Evolutionary conservation across 148 eudicot species (phyloP).

Genomic region (Limonium bicolor): DNA sequence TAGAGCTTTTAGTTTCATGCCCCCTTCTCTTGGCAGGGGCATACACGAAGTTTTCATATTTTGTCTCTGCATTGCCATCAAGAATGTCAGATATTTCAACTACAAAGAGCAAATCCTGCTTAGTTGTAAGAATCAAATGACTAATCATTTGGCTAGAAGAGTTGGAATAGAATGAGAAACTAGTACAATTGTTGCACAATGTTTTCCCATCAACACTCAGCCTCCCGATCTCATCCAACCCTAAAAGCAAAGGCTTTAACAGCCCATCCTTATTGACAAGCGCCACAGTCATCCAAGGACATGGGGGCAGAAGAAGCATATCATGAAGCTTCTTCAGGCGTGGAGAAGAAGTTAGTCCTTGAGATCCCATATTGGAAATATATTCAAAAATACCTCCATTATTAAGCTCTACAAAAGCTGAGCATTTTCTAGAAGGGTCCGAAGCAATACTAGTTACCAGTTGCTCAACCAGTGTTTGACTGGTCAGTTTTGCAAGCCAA

Average conservation of each 20-base stretch:
- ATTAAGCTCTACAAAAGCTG: conserved; percentile 62
- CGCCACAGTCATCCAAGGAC: conserved; percentile 80
- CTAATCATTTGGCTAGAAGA: conserved; percentile 39
- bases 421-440: conserved; percentile 28
- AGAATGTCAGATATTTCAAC: conserved; percentile 63
- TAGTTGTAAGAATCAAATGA: conserved; percentile 76
- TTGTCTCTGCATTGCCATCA: conserved; percentile 33
- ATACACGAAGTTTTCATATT: conserved; percentile 63
- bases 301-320: conserved; percentile 44
- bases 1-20: conserved; percentile 42
- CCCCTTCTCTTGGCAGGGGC: conserved; percentile 41
- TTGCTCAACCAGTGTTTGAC: conserved; percentile 34
- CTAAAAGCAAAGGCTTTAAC: conserved; percentile 45
- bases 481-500: conserved; percentile 40
- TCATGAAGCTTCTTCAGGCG: conserved; percentile 25
- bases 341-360: conserved; percentile 22
- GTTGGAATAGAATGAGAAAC: conserved; percentile 65
- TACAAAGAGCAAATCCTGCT: conserved; percentile 78
- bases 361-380: conserved; percentile 21
- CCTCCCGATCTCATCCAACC: conserved; percentile 68
- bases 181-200: conserved; percentile 79
- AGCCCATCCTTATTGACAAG: conserved; percentile 19
- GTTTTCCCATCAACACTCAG: conserved; percentile 54
- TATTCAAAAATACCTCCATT: conserved; percentile 64
- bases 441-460: conserved; percentile 35